Evolutionary conservation across 768 basidiomycete species (phyloP), one percentile per base, ranked within the genome.

Genomic region (Termitomyces sp.): DNA sequence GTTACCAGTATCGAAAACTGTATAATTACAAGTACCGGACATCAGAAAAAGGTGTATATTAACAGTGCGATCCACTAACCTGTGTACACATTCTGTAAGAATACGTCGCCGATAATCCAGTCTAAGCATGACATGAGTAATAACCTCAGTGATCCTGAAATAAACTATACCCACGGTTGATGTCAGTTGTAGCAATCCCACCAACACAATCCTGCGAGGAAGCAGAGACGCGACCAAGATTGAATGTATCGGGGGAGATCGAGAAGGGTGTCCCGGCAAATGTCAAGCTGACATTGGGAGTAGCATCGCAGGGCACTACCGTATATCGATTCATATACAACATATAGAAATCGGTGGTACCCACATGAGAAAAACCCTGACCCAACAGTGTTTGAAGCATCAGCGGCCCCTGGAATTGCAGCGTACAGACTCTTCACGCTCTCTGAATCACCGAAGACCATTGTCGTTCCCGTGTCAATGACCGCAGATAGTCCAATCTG

Each of bases 181-280:
- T 35, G 23, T 63, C 57, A 20, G 52, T n/a, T 36, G 60, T 57
- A 39, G 58, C 58, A 18, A 70, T 59, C 15, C 64, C 68, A 12
- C 76, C 76, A 60, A 89, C 80, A 27, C 84, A 83, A 44, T 83
- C 80, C 1, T 70, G 57, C 56, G 86, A 89, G 43, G 70, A 69
- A 18, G 76, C 77, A 50, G 83, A 60, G 45, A 73, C 76, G 38
- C 52, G 57, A 56, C 82, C 66, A 7, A 82, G 56, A 27, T 82
- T 82, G 55, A 71, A 71, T 0, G 50, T 60, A 11, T 73, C 57
- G 39, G 80, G 70, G 2, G 78, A 72, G 55, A 86, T 81, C 31
- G 74, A 35, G 60, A 74, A 78, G 0, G 60, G 47, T 50, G 67
- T 67, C 18, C 69, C 69, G 43, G 70, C 72, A 59, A 80, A 76